Base-by-base conservation (phyloP, 176 grass and related monocot genomes). In the Otatea glauca region DNA sequence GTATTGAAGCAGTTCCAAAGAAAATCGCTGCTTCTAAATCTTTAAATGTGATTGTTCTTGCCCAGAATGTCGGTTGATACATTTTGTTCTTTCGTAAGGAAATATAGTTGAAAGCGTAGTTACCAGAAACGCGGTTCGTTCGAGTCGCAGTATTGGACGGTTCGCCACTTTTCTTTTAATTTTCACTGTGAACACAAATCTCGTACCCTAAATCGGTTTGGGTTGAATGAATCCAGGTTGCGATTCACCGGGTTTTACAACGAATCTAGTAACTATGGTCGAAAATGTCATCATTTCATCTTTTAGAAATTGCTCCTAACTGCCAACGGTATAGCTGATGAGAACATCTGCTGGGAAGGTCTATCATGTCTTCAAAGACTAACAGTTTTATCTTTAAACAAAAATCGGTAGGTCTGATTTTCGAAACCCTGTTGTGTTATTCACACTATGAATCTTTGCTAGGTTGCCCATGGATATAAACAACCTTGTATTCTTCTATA, bases 231-330 rank as follows among this genome's bases (percentile, higher is more conserved):
- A 29, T 29, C 29, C 29, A 29, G 29, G 1, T 29, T 1, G 29
- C 29, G 29, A 29, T 29, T 29, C 29, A 29, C 29, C 29, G 1
- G 1, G 29, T 0, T 29, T 29, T 29, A 29, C 29, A 29, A 1
- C 1, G 29, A 29, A 29, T 29, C 29, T 29, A 1, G n/a, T n/a
- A n/a, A n/a, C n/a, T n/a, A n/a, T n/a, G n/a, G n/a, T n/a, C n/a
- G 29, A 29, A 1, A 29, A 1, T 86, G 50, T 51, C 49, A 47
- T 85, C 53, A 24, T 75, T 91, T 86, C 32, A 42, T 93, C 68
- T 55, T 90, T 64, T 66, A 95, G 96, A 98, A 98, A 93, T 88
- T 95, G 73, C 42, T 98, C 38, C 66, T 95, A 80, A 98, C 89
- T 83, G 79, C 85, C 60, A 98, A 98, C 90, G 89, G 88, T 85